Conservation (phyloP, 2,329 filamentous ascomycete species). For the Stagonosporopsis cucurbitacearum region DNA sequence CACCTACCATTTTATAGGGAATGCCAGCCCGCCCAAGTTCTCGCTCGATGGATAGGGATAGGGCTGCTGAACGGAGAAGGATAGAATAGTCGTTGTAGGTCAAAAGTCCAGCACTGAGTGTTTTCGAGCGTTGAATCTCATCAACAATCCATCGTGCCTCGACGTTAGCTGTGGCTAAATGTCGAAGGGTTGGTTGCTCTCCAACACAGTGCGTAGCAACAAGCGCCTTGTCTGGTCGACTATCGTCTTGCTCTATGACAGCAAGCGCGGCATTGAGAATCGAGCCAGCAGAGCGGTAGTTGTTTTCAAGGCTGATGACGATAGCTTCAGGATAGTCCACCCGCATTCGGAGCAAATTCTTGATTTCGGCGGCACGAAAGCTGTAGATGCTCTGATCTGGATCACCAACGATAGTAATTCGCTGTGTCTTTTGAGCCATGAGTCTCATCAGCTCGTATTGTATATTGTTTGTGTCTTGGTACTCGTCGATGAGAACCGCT, state of each 20-base stretch:
- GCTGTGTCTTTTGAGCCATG: constrained; percentile 72
- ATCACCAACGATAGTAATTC: constrained; percentile 95
- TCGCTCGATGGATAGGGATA: constrained; percentile 86
- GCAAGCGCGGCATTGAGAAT: constrained; percentile 81
- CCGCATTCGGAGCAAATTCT: constrained; percentile 82
- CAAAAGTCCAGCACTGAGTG: constrained; percentile 76
- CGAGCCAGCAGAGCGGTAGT: constrained; percentile 88
- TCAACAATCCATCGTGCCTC: constrained; percentile 90
- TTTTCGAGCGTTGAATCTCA: constrained; percentile 75
- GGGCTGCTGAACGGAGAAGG: constrained; percentile 79
- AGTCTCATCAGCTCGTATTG: constrained; percentile 95
- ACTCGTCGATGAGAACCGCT: constrained; percentile 93
- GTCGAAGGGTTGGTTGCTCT: constrained; percentile 79
- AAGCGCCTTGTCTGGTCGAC: constrained; percentile 79
- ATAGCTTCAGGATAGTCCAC: constrained; percentile 77
- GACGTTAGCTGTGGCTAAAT: constrained; percentile 69
- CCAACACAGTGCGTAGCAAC: constrained; percentile 81
- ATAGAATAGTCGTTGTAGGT: constrained; percentile 81
- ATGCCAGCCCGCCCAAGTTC: constrained; percentile 81
- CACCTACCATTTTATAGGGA: constrained; percentile 91
- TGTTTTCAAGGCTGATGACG: constrained; percentile 87
- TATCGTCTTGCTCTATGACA: constrained; percentile 88
- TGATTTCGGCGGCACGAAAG: constrained; percentile 90
- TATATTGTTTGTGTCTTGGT: constrained; percentile 94
- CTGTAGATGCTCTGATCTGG: constrained; percentile 98